phyloP scores from a whole-genome alignment of 2,329 filamentous ascomycete genomes.

The Fusarium sp. region DNA sequence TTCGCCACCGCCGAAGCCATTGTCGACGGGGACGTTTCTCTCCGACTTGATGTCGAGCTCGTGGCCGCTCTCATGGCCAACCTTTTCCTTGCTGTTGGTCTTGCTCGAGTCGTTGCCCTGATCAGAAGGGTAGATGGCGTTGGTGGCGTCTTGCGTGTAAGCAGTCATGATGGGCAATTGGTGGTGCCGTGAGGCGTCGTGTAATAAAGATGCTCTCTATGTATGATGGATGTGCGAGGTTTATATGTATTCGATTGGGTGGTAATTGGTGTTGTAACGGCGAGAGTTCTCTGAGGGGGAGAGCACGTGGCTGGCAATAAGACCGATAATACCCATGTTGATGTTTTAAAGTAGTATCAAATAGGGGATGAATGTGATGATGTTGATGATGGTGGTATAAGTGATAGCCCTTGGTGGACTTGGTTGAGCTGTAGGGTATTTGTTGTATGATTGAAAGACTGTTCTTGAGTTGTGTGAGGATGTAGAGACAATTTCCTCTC shows the following conservation, averaged over 20 bases:
- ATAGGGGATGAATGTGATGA: not conserved
- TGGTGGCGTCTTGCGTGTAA: constrained; percentile 31
- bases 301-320: constrained; percentile 15
- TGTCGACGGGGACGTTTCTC: constrained; percentile 35
- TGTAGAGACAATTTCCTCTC: not conserved
- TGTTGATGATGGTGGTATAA: not conserved
- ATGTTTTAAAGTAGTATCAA: not conserved
- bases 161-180: constrained; percentile 29
- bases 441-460: not conserved
- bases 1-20: constrained; percentile 43
- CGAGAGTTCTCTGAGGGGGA: constrained; percentile 5
- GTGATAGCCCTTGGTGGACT: not conserved
- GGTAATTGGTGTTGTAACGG: not conserved
- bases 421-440: not conserved
- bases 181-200: constrained; percentile 5
- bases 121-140: constrained; percentile 41
- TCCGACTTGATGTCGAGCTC: constrained; percentile 33
- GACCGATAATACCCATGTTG: constrained; percentile 36
- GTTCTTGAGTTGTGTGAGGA: not conserved
- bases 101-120: constrained; percentile 42
- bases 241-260: constrained; percentile 5
- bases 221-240: not conserved
- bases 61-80: constrained; percentile 27
- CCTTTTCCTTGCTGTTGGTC: constrained; percentile 41
- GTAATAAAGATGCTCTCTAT: not conserved